Evolutionary conservation across 1,139 yeast genomes (phyloP).

Genomic region (Debaryomyces subglobosus): DNA sequence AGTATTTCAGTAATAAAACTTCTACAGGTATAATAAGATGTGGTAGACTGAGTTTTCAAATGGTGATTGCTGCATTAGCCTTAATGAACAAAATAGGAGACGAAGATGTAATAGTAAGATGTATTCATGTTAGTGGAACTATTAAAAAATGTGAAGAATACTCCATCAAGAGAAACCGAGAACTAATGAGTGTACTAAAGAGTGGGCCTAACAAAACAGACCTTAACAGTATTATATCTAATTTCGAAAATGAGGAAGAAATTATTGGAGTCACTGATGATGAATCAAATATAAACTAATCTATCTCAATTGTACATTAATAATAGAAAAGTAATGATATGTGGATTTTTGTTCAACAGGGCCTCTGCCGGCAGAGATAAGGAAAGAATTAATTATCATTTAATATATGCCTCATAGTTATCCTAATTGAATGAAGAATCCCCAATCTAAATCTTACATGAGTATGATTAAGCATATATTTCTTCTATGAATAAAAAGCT

Average conservation of each 20-base stretch:
- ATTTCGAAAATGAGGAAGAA: conserved; percentile 9
- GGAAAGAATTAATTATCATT: neutral
- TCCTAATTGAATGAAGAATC: neutral
- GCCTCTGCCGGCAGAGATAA: neutral
- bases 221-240: conserved; percentile 6
- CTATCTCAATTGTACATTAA: neutral
- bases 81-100: conserved; percentile 60
- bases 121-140: conserved; percentile 81
- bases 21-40: conserved; percentile 86
- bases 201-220: conserved; percentile 2
- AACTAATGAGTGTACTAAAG: conserved; percentile 28
- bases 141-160: conserved; percentile 80
- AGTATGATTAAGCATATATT: neutral
- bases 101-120: conserved; percentile 57
- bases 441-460: neutral
- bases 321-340: neutral
- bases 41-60: conserved; percentile 62
- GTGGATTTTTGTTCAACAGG: neutral
- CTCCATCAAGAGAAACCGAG: conserved; percentile 51
- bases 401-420: neutral
- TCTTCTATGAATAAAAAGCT: neutral
- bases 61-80: conserved; percentile 71
- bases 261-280: conserved; percentile 9
- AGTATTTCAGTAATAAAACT: conserved; percentile 81
- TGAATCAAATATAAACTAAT: conserved; percentile 1